Conservation (phyloP, 2,329 filamentous ascomycete genomes). For the Trichocomaceae sp. region DNA sequence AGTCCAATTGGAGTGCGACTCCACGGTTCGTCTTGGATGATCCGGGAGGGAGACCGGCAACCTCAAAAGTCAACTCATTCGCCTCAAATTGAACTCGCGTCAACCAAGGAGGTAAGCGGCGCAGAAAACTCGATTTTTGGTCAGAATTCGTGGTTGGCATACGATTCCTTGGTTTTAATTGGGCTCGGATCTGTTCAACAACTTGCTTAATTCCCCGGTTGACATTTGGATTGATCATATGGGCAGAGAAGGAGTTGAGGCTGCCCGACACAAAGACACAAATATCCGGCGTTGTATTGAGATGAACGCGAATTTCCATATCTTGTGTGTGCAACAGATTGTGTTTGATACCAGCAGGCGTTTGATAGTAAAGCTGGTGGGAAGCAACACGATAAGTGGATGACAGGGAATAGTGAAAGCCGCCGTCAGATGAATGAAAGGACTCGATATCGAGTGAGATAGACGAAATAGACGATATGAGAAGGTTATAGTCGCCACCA, state of each 20-base stretch:
- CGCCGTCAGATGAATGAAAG: slow-evolving; percentile 79
- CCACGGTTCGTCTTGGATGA: slow-evolving; percentile 79
- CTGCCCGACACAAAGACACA: slow-evolving; percentile 73
- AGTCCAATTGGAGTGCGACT: slow-evolving; percentile 77
- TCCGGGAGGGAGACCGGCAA: slow-evolving; percentile 78
- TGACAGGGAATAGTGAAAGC: slow-evolving; percentile 78
- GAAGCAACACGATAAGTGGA: slow-evolving; percentile 77
- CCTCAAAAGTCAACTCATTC: slow-evolving; percentile 80
- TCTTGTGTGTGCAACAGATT: slow-evolving; percentile 83
- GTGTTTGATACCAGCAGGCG: slow-evolving; percentile 71
- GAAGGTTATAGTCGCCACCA: slow-evolving; percentile 81
- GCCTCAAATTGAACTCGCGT: slow-evolving; percentile 77
- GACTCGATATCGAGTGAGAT: slow-evolving; percentile 90
- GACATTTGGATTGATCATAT: slow-evolving; percentile 86
- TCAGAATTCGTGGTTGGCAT: slow-evolving; percentile 44
- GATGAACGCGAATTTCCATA: slow-evolving; percentile 76
- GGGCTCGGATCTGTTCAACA: slow-evolving; percentile 69
- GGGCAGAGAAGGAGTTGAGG: slow-evolving; percentile 79
- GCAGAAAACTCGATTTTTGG: slow-evolving; percentile 61
- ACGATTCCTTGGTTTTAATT: slow-evolving; percentile 57
- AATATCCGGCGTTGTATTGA: slow-evolving; percentile 79
- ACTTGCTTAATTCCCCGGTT: slow-evolving; percentile 89
- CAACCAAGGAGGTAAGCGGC: slow-evolving; percentile 76
- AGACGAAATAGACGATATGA: slow-evolving; percentile 92
- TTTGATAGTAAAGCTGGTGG: slow-evolving; percentile 92